A percentile compares a stretch with the other conserved stretches of the same genome.
These are phyloP conservation scores for Pisolithus tinctorius DNA, from an alignment of 768 basidiomycete genomes.

Conservation along the genomic window DNA sequence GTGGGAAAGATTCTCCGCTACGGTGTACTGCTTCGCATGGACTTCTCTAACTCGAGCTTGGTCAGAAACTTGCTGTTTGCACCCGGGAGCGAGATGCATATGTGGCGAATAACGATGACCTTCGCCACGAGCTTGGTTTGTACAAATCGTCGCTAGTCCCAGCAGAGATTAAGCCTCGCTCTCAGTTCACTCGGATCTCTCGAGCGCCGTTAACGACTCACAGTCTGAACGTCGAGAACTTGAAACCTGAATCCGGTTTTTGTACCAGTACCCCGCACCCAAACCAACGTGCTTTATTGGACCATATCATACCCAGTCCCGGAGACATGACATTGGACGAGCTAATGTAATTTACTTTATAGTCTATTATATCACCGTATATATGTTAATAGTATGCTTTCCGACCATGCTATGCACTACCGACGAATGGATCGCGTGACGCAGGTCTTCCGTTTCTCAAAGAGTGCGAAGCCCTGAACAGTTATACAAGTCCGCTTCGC, in stretches of 20 bases:
- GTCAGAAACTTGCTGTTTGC: slow-evolving; percentile 43
- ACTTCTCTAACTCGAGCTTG: neutral
- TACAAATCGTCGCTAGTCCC: slow-evolving; percentile 54
- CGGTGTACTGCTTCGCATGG: neutral
- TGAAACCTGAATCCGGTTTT: neutral
- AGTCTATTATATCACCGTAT: slow-evolving; percentile 11
- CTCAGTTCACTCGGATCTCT: slow-evolving; percentile 38
- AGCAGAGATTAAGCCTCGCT: slow-evolving; percentile 44
- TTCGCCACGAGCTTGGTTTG: slow-evolving; percentile 49
- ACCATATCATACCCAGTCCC: slow-evolving; percentile 28
- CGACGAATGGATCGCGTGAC: neutral
- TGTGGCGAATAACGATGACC: slow-evolving; percentile 36
- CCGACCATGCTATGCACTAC: neutral
- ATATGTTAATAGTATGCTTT: slow-evolving; percentile 4
- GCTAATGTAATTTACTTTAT: slow-evolving; percentile 18
- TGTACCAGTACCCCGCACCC: slow-evolving; percentile 1
- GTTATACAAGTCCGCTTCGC: no score
- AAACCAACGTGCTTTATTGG: slow-evolving; percentile 18
- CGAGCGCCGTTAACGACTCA: slow-evolving; percentile 43
- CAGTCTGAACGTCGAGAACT: slow-evolving; percentile 26
- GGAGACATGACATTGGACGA: slow-evolving; percentile 51
- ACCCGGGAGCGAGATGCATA: slow-evolving; percentile 44
- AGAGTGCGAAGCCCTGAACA: no score
- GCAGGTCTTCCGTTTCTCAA: no score
- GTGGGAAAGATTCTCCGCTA: slow-evolving; percentile 36